Conservation (phyloP, 345 rosid genomes). For the Eucalyptus shirleyi region DNA sequence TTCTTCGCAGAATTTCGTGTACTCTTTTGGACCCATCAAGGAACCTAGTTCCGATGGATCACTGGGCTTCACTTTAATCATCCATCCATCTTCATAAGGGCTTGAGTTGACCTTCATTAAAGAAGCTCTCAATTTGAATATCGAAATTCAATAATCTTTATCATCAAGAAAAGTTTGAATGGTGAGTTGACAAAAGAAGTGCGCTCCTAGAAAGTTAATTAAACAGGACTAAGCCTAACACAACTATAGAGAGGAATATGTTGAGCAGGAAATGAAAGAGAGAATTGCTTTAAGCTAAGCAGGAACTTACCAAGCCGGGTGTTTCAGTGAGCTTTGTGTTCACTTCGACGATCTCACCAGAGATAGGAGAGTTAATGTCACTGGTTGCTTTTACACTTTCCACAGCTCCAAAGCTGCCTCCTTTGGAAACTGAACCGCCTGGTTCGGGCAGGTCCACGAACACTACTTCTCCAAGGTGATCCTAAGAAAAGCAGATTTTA, state of each 20-base stretch:
- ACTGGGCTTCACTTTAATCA: conserved; percentile 91
- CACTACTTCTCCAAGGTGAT: conserved; percentile 91
- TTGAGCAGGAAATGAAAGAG: neutral
- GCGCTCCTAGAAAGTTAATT: neutral
- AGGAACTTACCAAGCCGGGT: conserved; percentile 58
- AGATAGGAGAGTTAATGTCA: conserved; percentile 78
- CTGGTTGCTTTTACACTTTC: conserved; percentile 98
- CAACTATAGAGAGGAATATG: neutral
- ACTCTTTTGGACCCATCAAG: conserved; percentile 69
- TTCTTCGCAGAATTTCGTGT: conserved; percentile 85
- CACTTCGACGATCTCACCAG: conserved; percentile 76
- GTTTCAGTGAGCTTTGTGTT: conserved; percentile 58
- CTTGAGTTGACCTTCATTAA: conserved; percentile 61
- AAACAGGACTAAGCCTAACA: neutral
- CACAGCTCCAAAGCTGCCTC: conserved; percentile 71
- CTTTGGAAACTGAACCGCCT: conserved; percentile 40
- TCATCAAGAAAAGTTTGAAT: neutral
- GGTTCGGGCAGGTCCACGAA: conserved; percentile 79
- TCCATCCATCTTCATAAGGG: conserved; percentile 92
- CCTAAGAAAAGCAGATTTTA: conserved; percentile 22
- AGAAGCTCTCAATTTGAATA: neutral
- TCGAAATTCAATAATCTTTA: neutral
- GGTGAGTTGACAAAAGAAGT: neutral
- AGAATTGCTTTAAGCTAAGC: neutral
- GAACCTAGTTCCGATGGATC: conserved; percentile 63